Conservation (phyloP, 768 basidiomycete genomes). For the Kondoa malvinella region DNA sequence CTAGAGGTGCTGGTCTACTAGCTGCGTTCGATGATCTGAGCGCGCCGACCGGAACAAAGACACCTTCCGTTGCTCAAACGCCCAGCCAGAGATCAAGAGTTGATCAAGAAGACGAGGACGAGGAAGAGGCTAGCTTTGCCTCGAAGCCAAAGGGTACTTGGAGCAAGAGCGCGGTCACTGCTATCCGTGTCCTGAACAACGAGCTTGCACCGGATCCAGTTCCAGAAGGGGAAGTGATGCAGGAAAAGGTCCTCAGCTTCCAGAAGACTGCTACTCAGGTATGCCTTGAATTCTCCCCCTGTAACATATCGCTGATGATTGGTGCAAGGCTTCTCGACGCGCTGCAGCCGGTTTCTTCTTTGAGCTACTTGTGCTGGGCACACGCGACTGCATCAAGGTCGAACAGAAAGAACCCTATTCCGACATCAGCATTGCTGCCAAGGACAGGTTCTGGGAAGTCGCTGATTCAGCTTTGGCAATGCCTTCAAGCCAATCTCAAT, state of each 20-base stretch:
- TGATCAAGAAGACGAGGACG: not conserved
- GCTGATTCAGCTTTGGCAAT: conserved; percentile 12
- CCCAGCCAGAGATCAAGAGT: not conserved
- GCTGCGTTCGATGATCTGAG: conserved; percentile 34
- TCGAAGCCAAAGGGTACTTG: conserved; percentile 44
- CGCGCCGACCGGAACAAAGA: not conserved
- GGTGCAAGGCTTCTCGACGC: conserved; percentile 57
- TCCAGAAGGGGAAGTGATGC: conserved; percentile 25
- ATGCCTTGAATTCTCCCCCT: conserved; percentile 15
- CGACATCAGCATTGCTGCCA: conserved; percentile 67
- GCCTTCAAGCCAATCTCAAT: not conserved
- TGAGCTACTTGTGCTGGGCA: conserved; percentile 82
- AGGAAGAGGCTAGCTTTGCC: conserved; percentile 25
- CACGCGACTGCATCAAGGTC: conserved; percentile 73
- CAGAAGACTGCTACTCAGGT: conserved; percentile 62
- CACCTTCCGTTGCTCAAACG: not conserved
- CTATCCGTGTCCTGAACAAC: conserved; percentile 24
- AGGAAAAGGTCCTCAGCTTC: conserved; percentile 58
- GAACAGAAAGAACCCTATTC: conserved; percentile 57
- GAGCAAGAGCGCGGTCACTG: conserved; percentile 50
- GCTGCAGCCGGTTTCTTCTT: conserved; percentile 97
- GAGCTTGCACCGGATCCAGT: conserved; percentile 7
- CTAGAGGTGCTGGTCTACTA: conserved; percentile 37
- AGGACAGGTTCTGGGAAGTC: conserved; percentile 64
- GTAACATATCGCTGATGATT: not conserved